Conservation (phyloP, 768 basidiomycete species). For the Phanerodontia chrysosporium region DNA sequence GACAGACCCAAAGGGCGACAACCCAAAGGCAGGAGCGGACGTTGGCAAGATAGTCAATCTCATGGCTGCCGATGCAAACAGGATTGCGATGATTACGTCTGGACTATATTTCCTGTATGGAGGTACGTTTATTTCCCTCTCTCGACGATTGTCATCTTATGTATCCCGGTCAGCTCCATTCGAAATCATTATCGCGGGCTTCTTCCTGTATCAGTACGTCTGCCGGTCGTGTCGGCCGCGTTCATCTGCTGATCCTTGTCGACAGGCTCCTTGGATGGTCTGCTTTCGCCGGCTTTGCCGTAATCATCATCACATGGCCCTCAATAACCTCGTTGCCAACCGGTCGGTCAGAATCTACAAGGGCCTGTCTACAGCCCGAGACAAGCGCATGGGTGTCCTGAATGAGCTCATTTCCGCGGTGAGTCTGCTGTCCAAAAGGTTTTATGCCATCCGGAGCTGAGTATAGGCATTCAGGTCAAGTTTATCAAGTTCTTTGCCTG, state of each 20-base stretch:
- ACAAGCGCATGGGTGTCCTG: conserved; percentile 73
- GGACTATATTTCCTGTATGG: conserved; percentile 66
- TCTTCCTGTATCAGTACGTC: conserved; percentile 71
- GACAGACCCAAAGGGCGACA: conserved; percentile 30
- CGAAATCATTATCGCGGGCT: conserved; percentile 67
- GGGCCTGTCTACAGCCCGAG: conserved; percentile 54
- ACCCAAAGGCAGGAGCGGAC: conserved; percentile 76
- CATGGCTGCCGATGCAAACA: conserved; percentile 78
- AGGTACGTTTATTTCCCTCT: conserved; percentile 30
- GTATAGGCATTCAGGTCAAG: conserved; percentile 43
- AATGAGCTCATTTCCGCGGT: conserved; percentile 74
- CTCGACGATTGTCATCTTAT: not conserved
- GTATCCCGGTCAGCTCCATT: conserved; percentile 49
- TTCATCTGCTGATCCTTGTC: not conserved
- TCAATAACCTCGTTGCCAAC: conserved; percentile 63
- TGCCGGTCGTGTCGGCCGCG: not conserved
- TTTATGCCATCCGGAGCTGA: not conserved
- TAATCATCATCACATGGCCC: conserved; percentile 64
- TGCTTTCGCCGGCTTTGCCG: conserved; percentile 74
- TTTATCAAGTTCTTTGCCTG: conserved; percentile 86
- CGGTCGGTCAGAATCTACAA: conserved; percentile 60
- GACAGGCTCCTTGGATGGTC: conserved; percentile 58
- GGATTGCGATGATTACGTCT: conserved; percentile 50
- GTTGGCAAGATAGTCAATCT: conserved; percentile 88
- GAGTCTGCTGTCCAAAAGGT: conserved; percentile 14